These are phyloP conservation scores for Monotropa hypopitys DNA, from an alignment of 179 eudicot species.

Conservation along the genomic window DNA sequence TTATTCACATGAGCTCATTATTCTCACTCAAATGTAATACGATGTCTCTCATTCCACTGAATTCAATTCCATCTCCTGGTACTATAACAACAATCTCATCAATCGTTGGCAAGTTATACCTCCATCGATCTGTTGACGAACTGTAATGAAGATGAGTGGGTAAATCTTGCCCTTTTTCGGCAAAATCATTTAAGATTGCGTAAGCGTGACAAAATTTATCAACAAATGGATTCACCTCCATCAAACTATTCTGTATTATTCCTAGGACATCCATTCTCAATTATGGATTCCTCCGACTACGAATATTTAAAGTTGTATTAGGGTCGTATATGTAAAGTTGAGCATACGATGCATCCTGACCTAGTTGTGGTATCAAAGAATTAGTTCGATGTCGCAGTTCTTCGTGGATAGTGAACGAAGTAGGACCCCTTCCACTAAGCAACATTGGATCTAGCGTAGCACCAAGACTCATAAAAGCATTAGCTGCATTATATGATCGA, in stretches of 20 bases:
- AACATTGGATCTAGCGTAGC: background rate
- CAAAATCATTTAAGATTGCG: background rate
- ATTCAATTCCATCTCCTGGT: too few species aligned
- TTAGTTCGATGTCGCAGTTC: background rate
- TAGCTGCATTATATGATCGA: background rate
- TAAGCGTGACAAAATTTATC: background rate
- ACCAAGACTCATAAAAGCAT: background rate
- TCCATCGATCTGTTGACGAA: too few species aligned
- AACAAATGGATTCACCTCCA: background rate
- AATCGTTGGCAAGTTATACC: too few species aligned
- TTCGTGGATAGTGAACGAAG: background rate
- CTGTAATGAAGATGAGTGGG: too few species aligned
- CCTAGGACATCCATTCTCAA: background rate
- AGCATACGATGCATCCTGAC: background rate
- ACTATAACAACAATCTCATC: too few species aligned
- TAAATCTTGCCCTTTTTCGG: background rate
- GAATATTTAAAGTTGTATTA: background rate
- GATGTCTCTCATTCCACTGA: too few species aligned
- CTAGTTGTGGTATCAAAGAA: background rate
- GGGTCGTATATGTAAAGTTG: background rate
- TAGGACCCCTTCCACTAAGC: background rate
- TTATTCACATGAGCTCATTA: too few species aligned
- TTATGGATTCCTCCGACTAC: background rate
- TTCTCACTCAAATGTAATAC: too few species aligned
- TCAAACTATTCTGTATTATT: background rate